Evolutionary conservation across 768 basidiomycete species (phyloP).

Genomic region (Agaricus blazei): DNA sequence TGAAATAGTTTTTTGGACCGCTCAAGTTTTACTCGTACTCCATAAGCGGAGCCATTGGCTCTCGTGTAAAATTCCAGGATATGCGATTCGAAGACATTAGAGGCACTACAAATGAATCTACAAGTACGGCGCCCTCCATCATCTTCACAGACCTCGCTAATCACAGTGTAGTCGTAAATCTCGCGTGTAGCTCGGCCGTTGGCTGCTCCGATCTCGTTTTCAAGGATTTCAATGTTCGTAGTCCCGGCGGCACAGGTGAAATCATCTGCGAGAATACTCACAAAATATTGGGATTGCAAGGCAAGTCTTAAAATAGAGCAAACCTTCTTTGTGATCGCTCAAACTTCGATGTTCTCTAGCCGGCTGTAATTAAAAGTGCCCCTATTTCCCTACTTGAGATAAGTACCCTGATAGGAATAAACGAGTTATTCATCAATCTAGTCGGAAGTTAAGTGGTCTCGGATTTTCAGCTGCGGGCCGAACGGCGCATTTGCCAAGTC

Average conservation of each 20-base stretch:
- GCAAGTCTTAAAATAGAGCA: conserved; percentile 16
- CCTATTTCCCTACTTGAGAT: neutral
- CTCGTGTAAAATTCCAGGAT: conserved; percentile 40
- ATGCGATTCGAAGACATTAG: conserved; percentile 42
- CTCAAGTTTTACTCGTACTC: neutral
- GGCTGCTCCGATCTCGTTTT: conserved; percentile 43
- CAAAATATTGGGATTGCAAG: conserved; percentile 27
- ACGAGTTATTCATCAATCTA: neutral
- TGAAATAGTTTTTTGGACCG: neutral
- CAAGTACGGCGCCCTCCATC: conserved; percentile 8
- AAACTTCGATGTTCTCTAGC: conserved; percentile 9
- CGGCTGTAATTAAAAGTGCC: conserved; percentile 17
- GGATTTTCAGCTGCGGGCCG: neutral
- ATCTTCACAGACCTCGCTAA: neutral
- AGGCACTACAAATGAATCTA: conserved; percentile 41
- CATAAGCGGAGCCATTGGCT: conserved; percentile 43
- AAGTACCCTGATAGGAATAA: too few relatives aligned
- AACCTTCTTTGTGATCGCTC: neutral
- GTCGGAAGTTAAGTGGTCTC: neutral
- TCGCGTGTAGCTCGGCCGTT: conserved; percentile 45
- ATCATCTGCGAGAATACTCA: conserved; percentile 46
- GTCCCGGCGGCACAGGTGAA: conserved; percentile 29
- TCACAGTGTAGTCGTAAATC: conserved; percentile 34
- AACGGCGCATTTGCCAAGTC: neutral
- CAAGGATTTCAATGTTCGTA: conserved; percentile 30